Evolutionary conservation across 1,284 basidiomycete species (phyloP), one percentile per base, ranked within the genome.

Genomic region (Rhodotorula sp.): DNA sequence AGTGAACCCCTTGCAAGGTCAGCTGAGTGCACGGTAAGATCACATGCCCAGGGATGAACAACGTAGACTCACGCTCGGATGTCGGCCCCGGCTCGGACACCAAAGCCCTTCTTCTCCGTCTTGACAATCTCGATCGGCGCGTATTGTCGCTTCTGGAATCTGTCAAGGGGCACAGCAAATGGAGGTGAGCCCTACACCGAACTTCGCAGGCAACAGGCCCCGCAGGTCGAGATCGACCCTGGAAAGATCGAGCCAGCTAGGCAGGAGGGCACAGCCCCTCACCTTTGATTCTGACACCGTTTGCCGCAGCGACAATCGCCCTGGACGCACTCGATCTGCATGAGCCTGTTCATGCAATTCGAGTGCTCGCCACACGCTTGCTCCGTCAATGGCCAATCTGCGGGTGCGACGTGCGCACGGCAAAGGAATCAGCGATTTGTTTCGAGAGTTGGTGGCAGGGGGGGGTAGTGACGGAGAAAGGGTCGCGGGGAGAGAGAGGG

Each of bases 291-390:
- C 81, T 88, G 89, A 81, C 96, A 99, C 78, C 90, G 86, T 16
- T 84, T 81, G 59, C 89, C 85, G 83, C 93, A 95, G 54, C 89
- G 87, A 83, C 96, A 99, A 77, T 97, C 93, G 62, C 87, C 90
- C 23, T 88, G 84, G 31, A 95, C 82, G 83, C 96, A 99, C 82
- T 99, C 96, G 39, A 99, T 93, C 83, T 97, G 95, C 39, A 97
- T 97, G 70, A 98, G 87, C 70, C 94, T 87, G 82, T 99, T 99
- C 85, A 99, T 97, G 82, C 97, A 99, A 81, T 94, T 91, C 31
- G 92, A 92, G 71, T 88, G 85, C 64, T 89, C 87, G n/a, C 93
- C 92, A 82, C 96, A 99, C 10, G 93, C 92, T 68, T 83, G 84
- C 68, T 86, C 84, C 20, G 84, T 84, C 72, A 86, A 84, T 77